A percentile compares a stretch with the other conserved stretches of the same genome.
These are phyloP conservation scores for Medicago lupulina DNA, from an alignment of 306 rosid species.

Conservation along the genomic window DNA sequence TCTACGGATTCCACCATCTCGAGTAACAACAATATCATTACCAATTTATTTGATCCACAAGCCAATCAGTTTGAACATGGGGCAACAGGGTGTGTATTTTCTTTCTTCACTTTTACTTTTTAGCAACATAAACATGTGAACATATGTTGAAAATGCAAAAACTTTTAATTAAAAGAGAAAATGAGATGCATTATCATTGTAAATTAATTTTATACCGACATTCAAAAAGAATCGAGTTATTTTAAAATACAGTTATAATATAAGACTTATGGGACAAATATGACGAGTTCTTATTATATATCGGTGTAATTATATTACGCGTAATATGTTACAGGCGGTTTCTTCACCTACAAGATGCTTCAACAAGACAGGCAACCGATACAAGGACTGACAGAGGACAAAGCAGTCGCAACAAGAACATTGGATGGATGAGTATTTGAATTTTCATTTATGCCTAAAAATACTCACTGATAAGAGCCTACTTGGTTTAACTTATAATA, in stretches of 20 bases:
- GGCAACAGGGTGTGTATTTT: slow-evolving; percentile 26
- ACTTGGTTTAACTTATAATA: not conserved
- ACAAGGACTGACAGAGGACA: not conserved
- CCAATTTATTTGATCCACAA: slow-evolving; percentile 7
- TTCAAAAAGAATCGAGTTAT: too few relatives aligned
- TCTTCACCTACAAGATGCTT: not conserved
- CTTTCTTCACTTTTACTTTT: not conserved
- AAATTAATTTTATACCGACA: too few relatives aligned
- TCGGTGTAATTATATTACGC: too few relatives aligned
- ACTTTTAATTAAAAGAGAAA: not conserved
- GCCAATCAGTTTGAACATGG: not conserved
- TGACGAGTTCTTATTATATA: too few relatives aligned
- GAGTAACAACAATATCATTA: not conserved
- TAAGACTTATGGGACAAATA: too few relatives aligned
- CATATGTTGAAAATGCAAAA: not conserved
- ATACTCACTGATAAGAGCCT: not conserved
- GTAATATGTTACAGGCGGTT: not conserved
- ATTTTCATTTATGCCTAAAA: not conserved
- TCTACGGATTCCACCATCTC: not conserved
- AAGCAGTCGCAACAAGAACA: slow-evolving; percentile 4
- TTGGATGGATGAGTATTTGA: slow-evolving; percentile 5
- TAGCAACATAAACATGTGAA: not conserved
- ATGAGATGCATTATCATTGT: too few relatives aligned
- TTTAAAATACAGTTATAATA: too few relatives aligned
- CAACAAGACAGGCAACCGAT: not conserved